Percentiles rank a stretch among this genome's conserved stretches.
These are phyloP conservation scores for Xanthoconium stramineum DNA, from an alignment of 768 basidiomycete genomes.

Conservation along the genomic window DNA sequence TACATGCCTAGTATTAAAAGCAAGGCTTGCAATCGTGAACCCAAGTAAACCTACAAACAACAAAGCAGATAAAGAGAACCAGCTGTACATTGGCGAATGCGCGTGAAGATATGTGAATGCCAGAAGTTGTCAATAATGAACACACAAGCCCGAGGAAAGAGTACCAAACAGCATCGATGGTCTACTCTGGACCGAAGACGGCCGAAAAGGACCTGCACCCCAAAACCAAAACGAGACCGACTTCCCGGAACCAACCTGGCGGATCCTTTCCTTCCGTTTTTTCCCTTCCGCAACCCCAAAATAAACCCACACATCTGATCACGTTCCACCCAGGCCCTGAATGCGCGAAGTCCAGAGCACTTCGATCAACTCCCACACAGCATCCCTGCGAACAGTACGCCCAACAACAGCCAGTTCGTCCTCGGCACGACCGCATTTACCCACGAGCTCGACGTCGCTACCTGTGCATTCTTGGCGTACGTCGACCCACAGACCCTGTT, in stretches of 20 bases:
- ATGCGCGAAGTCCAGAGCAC: neutral
- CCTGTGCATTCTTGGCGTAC: slow-evolving; percentile 35
- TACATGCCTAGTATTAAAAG: neutral
- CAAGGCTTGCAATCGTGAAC: neutral
- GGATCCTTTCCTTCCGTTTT: neutral
- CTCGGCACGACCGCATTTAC: slow-evolving; percentile 5
- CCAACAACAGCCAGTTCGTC: slow-evolving; percentile 5
- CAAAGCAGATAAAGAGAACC: neutral
- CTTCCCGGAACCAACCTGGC: neutral
- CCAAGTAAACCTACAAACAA: neutral
- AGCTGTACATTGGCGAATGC: neutral
- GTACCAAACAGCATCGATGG: neutral
- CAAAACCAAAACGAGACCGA: neutral
- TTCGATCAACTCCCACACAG: slow-evolving; percentile 12
- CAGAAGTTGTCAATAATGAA: neutral
- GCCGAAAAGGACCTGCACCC: neutral
- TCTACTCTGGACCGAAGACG: neutral
- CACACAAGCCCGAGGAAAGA: neutral
- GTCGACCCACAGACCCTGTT: slow-evolving; percentile 48
- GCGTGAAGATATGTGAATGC: neutral
- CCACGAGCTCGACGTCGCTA: slow-evolving; percentile 8
- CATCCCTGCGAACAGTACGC: slow-evolving; percentile 8
- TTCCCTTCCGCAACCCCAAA: neutral
- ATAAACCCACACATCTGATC: neutral
- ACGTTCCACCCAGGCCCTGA: neutral